Evolutionary conservation across 2,329 filamentous ascomycete species (phyloP), one percentile per base, ranked within the genome.

Genomic region (Stagonosporopsis chrysanthemi): DNA sequence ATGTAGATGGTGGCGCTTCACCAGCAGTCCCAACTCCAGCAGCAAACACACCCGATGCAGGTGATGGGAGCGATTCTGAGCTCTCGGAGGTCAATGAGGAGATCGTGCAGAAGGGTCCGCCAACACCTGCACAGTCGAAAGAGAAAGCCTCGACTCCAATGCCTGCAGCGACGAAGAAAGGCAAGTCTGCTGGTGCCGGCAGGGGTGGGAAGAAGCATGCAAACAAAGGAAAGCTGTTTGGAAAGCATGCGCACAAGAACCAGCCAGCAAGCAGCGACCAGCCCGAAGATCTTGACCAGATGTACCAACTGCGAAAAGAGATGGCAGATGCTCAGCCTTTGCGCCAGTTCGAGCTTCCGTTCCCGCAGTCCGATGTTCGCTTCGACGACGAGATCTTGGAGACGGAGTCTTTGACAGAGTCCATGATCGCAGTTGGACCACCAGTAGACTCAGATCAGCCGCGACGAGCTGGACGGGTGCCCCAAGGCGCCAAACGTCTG

Each of bases 61-160:
- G 58, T 38, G 65, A 60, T 15, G 65, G 55, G 8, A 74, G 69
- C 42, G 74, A 75, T 58, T 76, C 73, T 38, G 74, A 74, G 40
- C 65, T 76, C 5, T 75, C 73, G 4, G 74, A 76, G 9, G 72
- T 76, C 41, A 74, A 76, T 31, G 74, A 76, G 59, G 73, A 75
- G 33, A 75, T 76, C 35, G 68, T 75, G 14, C 68, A 74, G 42
- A 72, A 72, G 45, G 71, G 69, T 1, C 70, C 72, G 8, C 72
- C 73, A 24, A 69, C 72, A 44, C 69, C 68, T 22, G 54, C 64
- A 26, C 63, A 67, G 24, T 55, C 53, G 14, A 74, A 74, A 36
- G 69, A 67, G 28, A 71, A 68, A 28, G 42, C 41, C 3, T 48
- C 58, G 45, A 61, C 46, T n/a, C 49, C 65, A 29, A 45, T 59